Evolutionary conservation across 257 asterid genomes (phyloP).

Genomic region (Jasminum sambac): DNA sequence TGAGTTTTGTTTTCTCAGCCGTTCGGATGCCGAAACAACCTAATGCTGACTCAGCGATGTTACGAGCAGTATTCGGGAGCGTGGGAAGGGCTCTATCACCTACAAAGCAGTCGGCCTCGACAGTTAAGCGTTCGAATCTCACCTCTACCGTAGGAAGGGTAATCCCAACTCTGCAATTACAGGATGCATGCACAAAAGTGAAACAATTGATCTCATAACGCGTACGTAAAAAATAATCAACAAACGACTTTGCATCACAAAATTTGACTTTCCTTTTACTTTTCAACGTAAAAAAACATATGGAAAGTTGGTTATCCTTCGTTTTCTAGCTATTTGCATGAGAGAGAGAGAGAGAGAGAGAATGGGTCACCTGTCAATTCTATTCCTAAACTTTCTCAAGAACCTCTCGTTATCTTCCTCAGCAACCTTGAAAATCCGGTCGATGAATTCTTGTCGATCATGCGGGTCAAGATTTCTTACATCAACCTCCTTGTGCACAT

Average conservation of each 20-base stretch:
- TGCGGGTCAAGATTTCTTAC: slow-evolving; percentile 42
- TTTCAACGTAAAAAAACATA: background rate
- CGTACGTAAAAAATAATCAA: background rate
- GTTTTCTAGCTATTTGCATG: background rate
- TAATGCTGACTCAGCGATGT: slow-evolving; percentile 38
- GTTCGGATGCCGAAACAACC: slow-evolving; percentile 46
- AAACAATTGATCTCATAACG: background rate
- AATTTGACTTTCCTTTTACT: background rate
- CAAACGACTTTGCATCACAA: background rate
- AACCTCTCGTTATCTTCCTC: slow-evolving; percentile 58
- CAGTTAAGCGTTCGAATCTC: slow-evolving; percentile 49
- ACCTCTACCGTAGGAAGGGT: slow-evolving; percentile 58
- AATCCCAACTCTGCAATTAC: slow-evolving; percentile 53
- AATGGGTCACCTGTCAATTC: slow-evolving; percentile 53
- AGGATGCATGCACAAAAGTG: background rate
- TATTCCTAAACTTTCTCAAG: slow-evolving; percentile 44
- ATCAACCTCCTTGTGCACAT: slow-evolving; percentile 42
- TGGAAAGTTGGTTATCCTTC: background rate
- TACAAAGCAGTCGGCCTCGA: slow-evolving; percentile 54
- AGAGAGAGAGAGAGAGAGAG: background rate
- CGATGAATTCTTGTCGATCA: slow-evolving; percentile 49
- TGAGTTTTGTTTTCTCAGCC: slow-evolving; percentile 43
- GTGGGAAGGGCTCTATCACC: slow-evolving; percentile 74
- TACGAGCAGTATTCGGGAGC: slow-evolving; percentile 50
- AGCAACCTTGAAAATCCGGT: slow-evolving; percentile 47